Conservation (phyloP, 305 asterid species). For the Fraxinus dipetala region DNA sequence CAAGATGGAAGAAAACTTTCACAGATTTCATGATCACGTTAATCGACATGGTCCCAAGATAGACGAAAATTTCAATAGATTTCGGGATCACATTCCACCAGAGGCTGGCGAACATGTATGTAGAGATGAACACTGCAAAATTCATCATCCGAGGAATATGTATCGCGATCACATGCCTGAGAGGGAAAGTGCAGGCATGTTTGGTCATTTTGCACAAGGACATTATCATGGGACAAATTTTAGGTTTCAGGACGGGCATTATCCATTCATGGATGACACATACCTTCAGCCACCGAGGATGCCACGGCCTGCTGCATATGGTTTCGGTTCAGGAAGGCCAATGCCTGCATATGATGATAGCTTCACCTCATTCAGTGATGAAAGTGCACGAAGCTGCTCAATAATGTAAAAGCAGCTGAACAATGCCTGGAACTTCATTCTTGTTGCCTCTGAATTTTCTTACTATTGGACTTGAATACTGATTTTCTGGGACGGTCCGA, state of each 20-base stretch:
- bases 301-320: neutral
- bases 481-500: neutral
- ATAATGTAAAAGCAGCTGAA: slow-evolving; percentile 1
- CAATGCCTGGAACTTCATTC: neutral
- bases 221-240: neutral
- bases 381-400: slow-evolving; percentile 1
- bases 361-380: slow-evolving; percentile 13
- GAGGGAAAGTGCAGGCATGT: neutral
- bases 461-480: neutral
- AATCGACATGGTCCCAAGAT: neutral
- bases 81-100: slow-evolving; percentile 30
- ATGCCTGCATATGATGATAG: neutral
- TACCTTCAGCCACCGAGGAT: neutral
- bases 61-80: slow-evolving; percentile 19
- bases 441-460: neutral
- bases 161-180: neutral
- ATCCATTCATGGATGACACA: slow-evolving; percentile 2
- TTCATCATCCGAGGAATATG: slow-evolving; percentile 22
- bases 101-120: slow-evolving; percentile 21
- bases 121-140: slow-evolving; percentile 31
- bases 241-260: neutral
- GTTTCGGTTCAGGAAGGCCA: slow-evolving; percentile 5
- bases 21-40: slow-evolving; percentile 25
- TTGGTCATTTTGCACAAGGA: neutral
- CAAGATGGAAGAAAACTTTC: slow-evolving; percentile 16